phyloP scores from a whole-genome alignment of 176 grass and related monocot species.

The Leersia perrieri region DNA sequence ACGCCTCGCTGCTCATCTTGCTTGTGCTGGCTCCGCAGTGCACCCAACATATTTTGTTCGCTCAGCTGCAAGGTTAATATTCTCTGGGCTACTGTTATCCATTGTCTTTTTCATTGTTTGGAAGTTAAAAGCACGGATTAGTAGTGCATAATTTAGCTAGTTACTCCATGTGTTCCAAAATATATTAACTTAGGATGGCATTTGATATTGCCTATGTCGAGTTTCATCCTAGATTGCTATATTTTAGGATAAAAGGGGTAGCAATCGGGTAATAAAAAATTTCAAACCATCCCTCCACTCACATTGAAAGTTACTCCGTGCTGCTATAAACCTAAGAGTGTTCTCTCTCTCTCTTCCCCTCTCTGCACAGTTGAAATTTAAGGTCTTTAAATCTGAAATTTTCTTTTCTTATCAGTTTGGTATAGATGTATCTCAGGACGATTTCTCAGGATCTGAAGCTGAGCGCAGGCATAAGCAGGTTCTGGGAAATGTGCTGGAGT shows the following conservation, averaged over 20 bases:
- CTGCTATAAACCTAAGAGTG: too few species aligned
- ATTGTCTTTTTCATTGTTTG: background rate
- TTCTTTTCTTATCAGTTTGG: background rate
- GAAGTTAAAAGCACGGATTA: background rate
- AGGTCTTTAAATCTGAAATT: background rate
- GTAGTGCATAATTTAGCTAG: too few species aligned
- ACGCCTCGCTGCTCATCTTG: background rate
- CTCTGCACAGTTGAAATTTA: too few species aligned
- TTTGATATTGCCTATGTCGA: too few species aligned
- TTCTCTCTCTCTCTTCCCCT: too few species aligned
- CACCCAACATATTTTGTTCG: background rate
- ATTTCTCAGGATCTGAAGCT: conserved; percentile 37
- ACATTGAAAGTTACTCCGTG: too few species aligned
- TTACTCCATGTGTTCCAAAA: too few species aligned
- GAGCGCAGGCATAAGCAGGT: conserved; percentile 13
- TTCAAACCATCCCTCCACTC: too few species aligned
- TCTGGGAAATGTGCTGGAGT: background rate
- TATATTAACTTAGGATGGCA: too few species aligned
- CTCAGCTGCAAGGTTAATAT: conserved; percentile 13
- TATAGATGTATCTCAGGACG: background rate
- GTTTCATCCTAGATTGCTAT: too few species aligned
- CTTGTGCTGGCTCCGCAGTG: background rate
- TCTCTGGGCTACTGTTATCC: background rate
- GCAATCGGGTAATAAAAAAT: background rate
- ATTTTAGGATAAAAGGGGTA: too few species aligned